These are phyloP conservation scores for Aspergillus pseudoglaucus DNA, from an alignment of 2,329 filamentous ascomycete genomes.

Conservation along the genomic window DNA sequence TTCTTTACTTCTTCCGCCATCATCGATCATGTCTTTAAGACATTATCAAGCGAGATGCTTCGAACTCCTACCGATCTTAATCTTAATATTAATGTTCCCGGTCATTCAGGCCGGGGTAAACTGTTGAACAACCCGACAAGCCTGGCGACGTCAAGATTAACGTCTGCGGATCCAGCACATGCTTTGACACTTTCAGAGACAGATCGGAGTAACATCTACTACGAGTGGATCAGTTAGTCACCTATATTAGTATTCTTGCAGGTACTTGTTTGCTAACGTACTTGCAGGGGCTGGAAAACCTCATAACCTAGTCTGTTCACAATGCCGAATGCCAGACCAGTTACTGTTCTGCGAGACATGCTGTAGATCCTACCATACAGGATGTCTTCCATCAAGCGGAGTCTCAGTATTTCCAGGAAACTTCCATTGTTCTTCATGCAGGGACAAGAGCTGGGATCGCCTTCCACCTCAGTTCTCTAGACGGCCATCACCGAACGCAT, in stretches of 20 bases:
- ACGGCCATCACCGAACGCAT: neutral
- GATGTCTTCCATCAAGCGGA: conserved; percentile 12
- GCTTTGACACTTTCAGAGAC: conserved; percentile 6
- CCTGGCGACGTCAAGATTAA: neutral
- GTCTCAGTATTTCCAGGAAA: neutral
- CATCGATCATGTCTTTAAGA: neutral
- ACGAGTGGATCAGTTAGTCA: conserved; percentile 24
- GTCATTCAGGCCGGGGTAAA: neutral
- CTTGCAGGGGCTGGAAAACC: conserved; percentile 20
- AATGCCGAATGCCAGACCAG: conserved; percentile 19
- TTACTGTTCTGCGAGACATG: conserved; percentile 23
- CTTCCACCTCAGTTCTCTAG: neutral
- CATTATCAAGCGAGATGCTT: neutral
- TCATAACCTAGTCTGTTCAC: conserved; percentile 25
- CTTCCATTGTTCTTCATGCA: conserved; percentile 11
- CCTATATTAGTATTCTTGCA: neutral
- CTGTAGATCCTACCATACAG: conserved; percentile 25
- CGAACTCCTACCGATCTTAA: neutral
- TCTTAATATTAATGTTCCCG: neutral
- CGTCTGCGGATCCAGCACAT: neutral
- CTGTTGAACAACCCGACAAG: neutral
- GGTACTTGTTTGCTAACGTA: conserved; percentile 3
- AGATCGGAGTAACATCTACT: conserved; percentile 20
- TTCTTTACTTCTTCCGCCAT: neutral
- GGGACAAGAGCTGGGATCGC: neutral